Conservation (phyloP, 2,329 filamentous ascomycete genomes). For the Ophiostoma pallidulum region DNA sequence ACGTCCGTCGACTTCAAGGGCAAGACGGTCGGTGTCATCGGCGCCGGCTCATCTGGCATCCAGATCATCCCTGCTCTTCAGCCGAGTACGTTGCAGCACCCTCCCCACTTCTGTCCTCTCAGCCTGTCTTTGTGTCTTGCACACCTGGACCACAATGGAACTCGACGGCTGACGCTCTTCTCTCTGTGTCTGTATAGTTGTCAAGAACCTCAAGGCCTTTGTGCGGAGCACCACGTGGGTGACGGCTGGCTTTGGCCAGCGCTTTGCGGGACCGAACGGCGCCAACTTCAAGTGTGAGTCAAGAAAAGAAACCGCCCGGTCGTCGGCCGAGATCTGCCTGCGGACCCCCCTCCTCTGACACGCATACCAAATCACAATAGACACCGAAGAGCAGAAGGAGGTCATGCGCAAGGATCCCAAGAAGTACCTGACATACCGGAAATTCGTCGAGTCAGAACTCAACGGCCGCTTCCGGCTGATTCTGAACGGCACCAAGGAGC, state of each 20-base stretch:
- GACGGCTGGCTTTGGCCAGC: constrained; percentile 16
- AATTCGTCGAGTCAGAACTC: constrained; percentile 37
- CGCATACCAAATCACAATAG: too few relatives aligned
- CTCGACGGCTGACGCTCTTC: too few relatives aligned
- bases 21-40: constrained; percentile 43
- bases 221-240: constrained; percentile 20
- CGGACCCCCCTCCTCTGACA: too few relatives aligned
- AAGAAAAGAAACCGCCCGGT: too few relatives aligned
- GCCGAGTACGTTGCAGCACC: too few relatives aligned
- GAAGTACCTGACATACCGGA: constrained; percentile 42
- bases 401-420: constrained; percentile 41
- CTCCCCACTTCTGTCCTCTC: too few relatives aligned
- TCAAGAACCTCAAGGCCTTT: constrained; percentile 15
- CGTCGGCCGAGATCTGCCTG: too few relatives aligned
- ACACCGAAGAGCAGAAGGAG: constrained; percentile 37
- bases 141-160: too few relatives aligned
- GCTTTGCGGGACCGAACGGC: constrained; percentile 1
- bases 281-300: constrained; percentile 12
- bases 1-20: constrained; percentile 34
- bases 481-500: constrained; percentile 8
- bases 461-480: constrained; percentile 42
- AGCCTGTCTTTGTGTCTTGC: too few relatives aligned
- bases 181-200: too few relatives aligned
- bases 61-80: constrained; percentile 29
- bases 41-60: constrained; percentile 43